Base-by-base conservation (phyloP, 108 stramenopile genomes). In the Cyclotella sp. region DNA sequence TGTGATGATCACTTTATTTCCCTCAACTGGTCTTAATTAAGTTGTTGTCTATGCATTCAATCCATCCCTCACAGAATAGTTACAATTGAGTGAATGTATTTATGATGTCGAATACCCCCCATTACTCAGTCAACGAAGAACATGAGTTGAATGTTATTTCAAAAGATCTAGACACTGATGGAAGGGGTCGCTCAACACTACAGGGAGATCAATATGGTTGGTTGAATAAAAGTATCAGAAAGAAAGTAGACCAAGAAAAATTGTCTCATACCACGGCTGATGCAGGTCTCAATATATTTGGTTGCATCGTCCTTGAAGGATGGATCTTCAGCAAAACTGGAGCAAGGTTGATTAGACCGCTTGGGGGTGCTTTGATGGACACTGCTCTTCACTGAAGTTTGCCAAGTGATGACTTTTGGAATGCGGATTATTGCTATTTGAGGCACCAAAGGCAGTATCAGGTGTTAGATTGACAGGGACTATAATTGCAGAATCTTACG, bases 231-330 rank as follows among this genome's bases (percentile, higher is more conserved):
- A 34, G 34, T 34, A 34, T 34, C 4, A 2, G 6, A 34, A 34
- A 2, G 34, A 34, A 6, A 6, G 34, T 34, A 34, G 34, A 34
- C 34, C 34, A 34, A 34, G 34, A 34, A 2, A 6, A 49, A 49
- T 7, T 49, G 47, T 49, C 47, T n/a, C 15, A 3, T n/a, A 9
- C n/a, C 15, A 49, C 47, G 1, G 47, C 47, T n/a, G 87, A 85
- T 72, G 82, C 87, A 8, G 85, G 82, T 19, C 65, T 72, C 16
- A 79, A 83, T 67, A 81, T 85, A 26, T 88, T 59, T 49, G 87
- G 87, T 13, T 63, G 54, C 42, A 65, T 86, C 34, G 73, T 84
- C 30, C 68, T 86, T 16, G 87, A 88, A 60, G 83, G 85, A 29
- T 88, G 87, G 87, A 67, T 84, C 8, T 11, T 85, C 39, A 72